phyloP scores from a whole-genome alignment of 139 green algal species.

The Micractinium sp. region DNA sequence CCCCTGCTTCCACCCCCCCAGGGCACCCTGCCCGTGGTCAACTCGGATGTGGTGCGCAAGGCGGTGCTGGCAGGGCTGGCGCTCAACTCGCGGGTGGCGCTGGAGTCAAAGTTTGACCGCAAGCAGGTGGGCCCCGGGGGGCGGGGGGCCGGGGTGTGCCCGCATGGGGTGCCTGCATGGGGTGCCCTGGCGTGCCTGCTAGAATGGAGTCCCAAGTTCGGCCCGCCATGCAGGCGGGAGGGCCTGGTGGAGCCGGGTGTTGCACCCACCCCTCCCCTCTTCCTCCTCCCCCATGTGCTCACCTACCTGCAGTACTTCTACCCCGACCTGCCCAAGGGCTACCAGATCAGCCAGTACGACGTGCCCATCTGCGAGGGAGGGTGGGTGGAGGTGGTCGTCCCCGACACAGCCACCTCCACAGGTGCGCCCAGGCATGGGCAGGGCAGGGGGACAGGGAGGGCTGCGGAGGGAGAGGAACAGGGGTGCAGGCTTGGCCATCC shows the following conservation, averaged over 20 bases:
- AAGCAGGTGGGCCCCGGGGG: constrained; percentile 76
- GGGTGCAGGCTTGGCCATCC: no score
- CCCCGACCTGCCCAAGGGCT: constrained; percentile 97
- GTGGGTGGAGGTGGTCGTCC: constrained; percentile 61
- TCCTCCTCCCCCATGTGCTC: not conserved
- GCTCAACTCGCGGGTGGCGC: constrained; percentile 78
- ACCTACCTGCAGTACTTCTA: constrained; percentile 98
- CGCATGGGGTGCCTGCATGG: not conserved
- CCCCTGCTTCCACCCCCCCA: constrained; percentile 30
- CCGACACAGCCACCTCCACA: constrained; percentile 26
- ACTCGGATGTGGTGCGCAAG: constrained; percentile 75
- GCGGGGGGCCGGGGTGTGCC: no score
- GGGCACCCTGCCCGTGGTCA: constrained; percentile 90
- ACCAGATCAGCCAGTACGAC: constrained; percentile 98
- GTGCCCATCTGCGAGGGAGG: constrained; percentile 79
- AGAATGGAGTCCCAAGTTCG: no score
- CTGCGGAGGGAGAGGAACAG: not conserved
- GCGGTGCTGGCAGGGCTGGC: constrained; percentile 85
- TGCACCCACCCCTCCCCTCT: not conserved
- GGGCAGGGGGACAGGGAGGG: not conserved
- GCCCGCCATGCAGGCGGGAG: no score
- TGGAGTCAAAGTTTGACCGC: constrained; percentile 95
- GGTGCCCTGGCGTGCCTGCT: no score
- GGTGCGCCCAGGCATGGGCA: not conserved
- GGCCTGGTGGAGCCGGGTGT: no score